A percentile compares a stretch with the other conserved stretches of the same genome.
phyloP scores from a whole-genome alignment of 2,329 filamentous ascomycete species.

The Tetracladium maxilliforme region DNA sequence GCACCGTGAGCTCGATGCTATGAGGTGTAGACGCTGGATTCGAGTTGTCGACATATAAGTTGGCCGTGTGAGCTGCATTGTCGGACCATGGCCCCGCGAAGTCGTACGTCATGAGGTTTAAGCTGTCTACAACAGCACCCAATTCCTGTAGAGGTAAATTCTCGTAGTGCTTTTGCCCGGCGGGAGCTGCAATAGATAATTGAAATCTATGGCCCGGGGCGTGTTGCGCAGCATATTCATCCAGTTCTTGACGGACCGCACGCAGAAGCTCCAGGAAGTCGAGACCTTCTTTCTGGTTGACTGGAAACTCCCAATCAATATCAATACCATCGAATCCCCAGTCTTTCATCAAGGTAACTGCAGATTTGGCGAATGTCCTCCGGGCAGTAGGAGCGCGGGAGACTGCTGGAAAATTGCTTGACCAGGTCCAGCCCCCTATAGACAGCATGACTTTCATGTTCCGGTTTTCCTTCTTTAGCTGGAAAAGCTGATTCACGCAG shows the following conservation, averaged over 20 bases:
- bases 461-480: conserved; percentile 64
- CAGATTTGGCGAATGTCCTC: conserved; percentile 6
- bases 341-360: conserved; percentile 6
- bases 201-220: conserved; percentile 34
- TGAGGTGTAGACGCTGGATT: conserved; percentile 58
- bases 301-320: conserved; percentile 10
- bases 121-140: conserved; percentile 31
- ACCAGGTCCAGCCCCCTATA: conserved; percentile 81
- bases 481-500: conserved; percentile 64
- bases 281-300: conserved; percentile 9
- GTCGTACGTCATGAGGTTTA: conserved; percentile 62
- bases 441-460: conserved; percentile 65
- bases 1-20: conserved; percentile 47
- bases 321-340: conserved; percentile 9
- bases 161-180: conserved; percentile 30
- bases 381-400: conserved; percentile 38
- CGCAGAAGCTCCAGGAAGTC: conserved; percentile 15
- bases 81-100: conserved; percentile 52
- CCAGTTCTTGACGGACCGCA: conserved; percentile 22
- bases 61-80: conserved; percentile 59
- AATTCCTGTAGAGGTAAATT: conserved; percentile 29
- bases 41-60: conserved; percentile 54
- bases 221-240: conserved; percentile 27
- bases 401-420: conserved; percentile 53
- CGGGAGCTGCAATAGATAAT: conserved; percentile 36